Conservation (phyloP, 2,329 filamentous ascomycete species). For the Chaetomiaceae sp. region DNA sequence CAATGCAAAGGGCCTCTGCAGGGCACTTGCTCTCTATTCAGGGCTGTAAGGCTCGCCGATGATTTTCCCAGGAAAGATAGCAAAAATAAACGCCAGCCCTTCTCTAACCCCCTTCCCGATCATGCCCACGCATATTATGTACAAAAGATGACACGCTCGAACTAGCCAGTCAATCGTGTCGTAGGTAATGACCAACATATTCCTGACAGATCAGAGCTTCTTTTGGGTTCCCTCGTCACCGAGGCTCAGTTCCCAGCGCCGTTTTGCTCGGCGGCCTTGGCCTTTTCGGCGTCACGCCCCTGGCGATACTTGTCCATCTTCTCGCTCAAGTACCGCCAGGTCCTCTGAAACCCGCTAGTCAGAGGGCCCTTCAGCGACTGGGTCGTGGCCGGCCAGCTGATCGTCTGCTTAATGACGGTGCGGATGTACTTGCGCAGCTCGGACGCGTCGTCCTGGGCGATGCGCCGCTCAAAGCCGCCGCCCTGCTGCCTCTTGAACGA, state of each 20-base stretch:
- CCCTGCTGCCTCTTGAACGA: slow-evolving; percentile 70
- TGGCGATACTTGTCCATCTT: slow-evolving; percentile 66
- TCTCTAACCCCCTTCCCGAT: slow-evolving; percentile 9
- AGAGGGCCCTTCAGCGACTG: slow-evolving; percentile 82
- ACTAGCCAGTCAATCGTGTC: slow-evolving; percentile 1
- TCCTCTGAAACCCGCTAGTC: slow-evolving; percentile 68
- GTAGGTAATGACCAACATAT: neutral
- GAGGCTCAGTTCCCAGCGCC: neutral
- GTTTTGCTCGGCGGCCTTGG: slow-evolving; percentile 3
- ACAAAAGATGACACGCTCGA: slow-evolving; percentile 9
- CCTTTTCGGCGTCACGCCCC: slow-evolving; percentile 29
- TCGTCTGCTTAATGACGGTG: slow-evolving; percentile 76
- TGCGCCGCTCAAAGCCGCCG: slow-evolving; percentile 79
- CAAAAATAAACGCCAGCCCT: slow-evolving; percentile 9
- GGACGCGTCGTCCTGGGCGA: slow-evolving; percentile 63
- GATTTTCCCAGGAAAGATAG: neutral
- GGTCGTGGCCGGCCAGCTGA: slow-evolving; percentile 84
- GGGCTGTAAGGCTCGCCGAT: too few species aligned
- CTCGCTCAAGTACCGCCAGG: slow-evolving; percentile 72
- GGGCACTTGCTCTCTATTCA: too few species aligned
- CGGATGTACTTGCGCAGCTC: slow-evolving; percentile 68
- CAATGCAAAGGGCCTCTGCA: too few species aligned
- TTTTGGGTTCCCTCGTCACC: neutral
- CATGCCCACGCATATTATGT: slow-evolving; percentile 12
- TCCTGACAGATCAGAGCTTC: slow-evolving; percentile 8